Conservation (phyloP, 345 rosid genomes). For the Combretum micranthum region DNA sequence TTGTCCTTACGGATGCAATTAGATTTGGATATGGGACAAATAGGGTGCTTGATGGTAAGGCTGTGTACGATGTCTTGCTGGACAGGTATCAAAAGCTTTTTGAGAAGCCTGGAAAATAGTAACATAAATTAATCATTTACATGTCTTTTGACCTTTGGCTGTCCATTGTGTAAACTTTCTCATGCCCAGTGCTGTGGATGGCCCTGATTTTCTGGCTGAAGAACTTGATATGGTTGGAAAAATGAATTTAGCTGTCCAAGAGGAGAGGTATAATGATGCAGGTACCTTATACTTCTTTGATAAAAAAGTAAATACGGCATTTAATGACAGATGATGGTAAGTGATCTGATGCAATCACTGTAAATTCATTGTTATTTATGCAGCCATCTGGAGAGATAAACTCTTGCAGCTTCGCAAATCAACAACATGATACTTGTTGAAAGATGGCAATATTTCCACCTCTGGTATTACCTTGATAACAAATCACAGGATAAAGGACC, state of each 20-base stretch:
- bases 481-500: no score
- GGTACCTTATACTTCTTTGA: conserved; percentile 28
- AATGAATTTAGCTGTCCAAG: conserved; percentile 65
- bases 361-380: conserved; percentile 12
- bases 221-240: conserved; percentile 62
- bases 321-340: not conserved
- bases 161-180: no score
- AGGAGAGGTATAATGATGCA: conserved; percentile 85
- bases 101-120: not conserved
- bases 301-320: not conserved
- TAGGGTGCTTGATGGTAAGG: conserved; percentile 37
- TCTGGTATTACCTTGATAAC: not conserved
- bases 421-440: conserved; percentile 20
- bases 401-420: conserved; percentile 53
- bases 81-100: conserved; percentile 42
- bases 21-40: conserved; percentile 63
- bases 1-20: conserved; percentile 70
- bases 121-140: conserved; percentile 10
- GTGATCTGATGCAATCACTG: no score
- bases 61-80: conserved; percentile 62
- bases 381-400: conserved; percentile 76
- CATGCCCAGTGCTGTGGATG: conserved; percentile 57
- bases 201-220: conserved; percentile 59
- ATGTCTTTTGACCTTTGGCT: no score
- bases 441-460: conserved; percentile 8